Evolutionary conservation across 1,284 basidiomycete genomes (phyloP), one percentile per base, ranked within the genome.

Genomic region (Leucoagaricus sp.): DNA sequence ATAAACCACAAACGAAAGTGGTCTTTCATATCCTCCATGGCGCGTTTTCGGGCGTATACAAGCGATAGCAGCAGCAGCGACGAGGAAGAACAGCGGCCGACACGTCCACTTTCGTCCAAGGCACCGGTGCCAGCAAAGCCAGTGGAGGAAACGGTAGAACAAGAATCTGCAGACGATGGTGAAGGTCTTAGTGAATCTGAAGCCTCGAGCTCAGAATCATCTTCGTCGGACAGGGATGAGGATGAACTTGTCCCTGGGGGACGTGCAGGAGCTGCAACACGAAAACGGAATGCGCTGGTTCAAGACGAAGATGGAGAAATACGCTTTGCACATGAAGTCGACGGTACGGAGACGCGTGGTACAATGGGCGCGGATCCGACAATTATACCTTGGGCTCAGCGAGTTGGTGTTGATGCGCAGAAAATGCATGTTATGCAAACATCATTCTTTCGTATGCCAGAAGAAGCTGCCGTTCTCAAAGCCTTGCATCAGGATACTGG

Each of bases 351-450:
- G 54, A 66, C 49, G 51, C 63, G 64, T 59, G 65, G 64, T 12
- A 53, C 47, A 15, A 19, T 57, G 45, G 53, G 60, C n/a, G 66
- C 66, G 42, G 76, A 73, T 64, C 72, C 70, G 40, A 77, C 73
- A 26, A 72, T 71, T 59, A 78, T 81, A 55, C 81, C 88, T 38
- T 87, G 89, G 85, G 82, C 86, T 4, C 79, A 86, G 56, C 83
- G 83, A 52, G 71, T 90, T 33, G 89, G 89, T 4, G 75, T 93
- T 12, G 91, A 95, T 67, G 79, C 87, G 42, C 88, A 89, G 69
- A 90, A 88, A 70, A 83, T 96, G 76, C 89, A 93, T 64, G 91
- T 94, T 55, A 96, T 96, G 94, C 94, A 96, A 67, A 84, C 89
- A 0, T 89, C 91, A 23, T 76, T 96, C 55, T 97, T 96, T 66